Conservation (phyloP, 78 protist species). For the Chrysochromulina parva region DNA sequence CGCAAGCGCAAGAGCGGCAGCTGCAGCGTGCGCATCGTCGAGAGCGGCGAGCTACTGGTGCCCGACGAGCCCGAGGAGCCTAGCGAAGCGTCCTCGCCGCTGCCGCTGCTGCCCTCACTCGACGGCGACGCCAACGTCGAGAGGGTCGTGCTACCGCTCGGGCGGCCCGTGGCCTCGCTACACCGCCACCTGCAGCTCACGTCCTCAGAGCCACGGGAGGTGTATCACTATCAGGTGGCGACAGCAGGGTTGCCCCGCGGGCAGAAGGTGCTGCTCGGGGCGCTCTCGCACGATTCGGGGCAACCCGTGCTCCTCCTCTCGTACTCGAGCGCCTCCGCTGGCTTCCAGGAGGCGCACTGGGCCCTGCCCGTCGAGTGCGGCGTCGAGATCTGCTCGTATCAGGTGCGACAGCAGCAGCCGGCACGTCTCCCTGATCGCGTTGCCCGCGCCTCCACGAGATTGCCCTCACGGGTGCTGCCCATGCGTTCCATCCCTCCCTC, state of each 20-base stretch:
- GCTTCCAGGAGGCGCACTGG: slow-evolving; percentile 6
- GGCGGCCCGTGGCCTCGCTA: background rate
- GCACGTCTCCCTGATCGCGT: too few relatives aligned
- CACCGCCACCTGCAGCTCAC: background rate
- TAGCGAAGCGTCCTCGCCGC: too few relatives aligned
- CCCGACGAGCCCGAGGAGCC: background rate
- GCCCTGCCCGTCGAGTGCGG: slow-evolving; percentile 13
- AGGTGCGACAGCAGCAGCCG: too few relatives aligned
- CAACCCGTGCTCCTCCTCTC: background rate
- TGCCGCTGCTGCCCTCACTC: background rate
- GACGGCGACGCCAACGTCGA: background rate
- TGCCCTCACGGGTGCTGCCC: too few relatives aligned
- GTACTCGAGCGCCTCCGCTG: background rate
- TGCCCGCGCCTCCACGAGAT: too few relatives aligned
- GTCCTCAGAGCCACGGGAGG: background rate
- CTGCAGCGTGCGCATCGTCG: background rate
- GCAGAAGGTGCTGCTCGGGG: slow-evolving; percentile 9
- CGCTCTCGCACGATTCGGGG: background rate
- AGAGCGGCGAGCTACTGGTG: background rate
- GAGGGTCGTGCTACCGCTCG: background rate
- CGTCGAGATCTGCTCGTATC: background rate
- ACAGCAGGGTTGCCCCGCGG: slow-evolving; percentile 4
- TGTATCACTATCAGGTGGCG: background rate
- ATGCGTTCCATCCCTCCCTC: too few relatives aligned
- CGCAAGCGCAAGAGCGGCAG: too few relatives aligned